phyloP scores from a whole-genome alignment of 257 asterid species.

The Leptodermis oblonga region DNA sequence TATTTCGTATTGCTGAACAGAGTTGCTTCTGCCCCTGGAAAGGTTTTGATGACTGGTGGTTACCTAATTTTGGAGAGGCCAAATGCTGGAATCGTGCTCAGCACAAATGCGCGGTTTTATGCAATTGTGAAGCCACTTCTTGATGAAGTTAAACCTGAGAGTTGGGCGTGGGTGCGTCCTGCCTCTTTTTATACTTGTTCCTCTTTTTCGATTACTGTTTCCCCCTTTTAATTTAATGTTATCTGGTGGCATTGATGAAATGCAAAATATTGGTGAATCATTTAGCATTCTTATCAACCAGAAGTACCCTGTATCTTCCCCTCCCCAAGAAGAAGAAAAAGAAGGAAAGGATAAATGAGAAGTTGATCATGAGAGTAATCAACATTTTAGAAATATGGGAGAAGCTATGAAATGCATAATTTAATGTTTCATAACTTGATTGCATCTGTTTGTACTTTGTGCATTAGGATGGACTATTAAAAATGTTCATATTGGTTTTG shows the following conservation, averaged over 20 bases:
- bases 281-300: not conserved
- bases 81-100: constrained; percentile 90
- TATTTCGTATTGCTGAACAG: constrained; percentile 35
- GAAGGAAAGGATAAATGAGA: not conserved
- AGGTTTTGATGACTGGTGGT: constrained; percentile 97
- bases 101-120: constrained; percentile 94
- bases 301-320: not conserved
- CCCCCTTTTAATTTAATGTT: not conserved
- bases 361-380: not conserved
- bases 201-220: not conserved
- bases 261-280: not conserved
- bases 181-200: constrained; percentile 4
- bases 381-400: not conserved
- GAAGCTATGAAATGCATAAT: not conserved
- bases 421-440: not conserved
- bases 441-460: not conserved
- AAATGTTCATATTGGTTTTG: not conserved
- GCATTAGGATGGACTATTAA: not conserved
- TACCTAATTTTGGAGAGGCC: constrained; percentile 96
- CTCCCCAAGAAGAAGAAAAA: not conserved
- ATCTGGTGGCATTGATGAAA: not conserved
- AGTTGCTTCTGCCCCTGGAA: constrained; percentile 98
- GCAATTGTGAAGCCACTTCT: constrained; percentile 82
- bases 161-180: constrained; percentile 84
- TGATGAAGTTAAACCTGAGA: constrained; percentile 56